Evolutionary conservation across 2,329 filamentous ascomycete genomes (phyloP).

Genomic region (Chaetomium olivaceum): DNA sequence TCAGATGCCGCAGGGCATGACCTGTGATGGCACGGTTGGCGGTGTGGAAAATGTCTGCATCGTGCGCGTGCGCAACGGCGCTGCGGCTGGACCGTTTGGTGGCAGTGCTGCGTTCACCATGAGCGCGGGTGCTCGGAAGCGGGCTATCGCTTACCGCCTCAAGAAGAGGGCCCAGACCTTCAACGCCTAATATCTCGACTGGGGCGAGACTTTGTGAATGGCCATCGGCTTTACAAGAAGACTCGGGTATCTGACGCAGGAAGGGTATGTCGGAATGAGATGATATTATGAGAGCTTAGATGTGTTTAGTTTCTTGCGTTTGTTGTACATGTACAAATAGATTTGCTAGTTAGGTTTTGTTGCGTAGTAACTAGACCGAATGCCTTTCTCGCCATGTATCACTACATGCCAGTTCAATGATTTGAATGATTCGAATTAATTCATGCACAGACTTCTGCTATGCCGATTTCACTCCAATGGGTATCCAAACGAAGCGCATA

Average conservation of each 20-base stretch:
- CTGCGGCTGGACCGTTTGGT: constrained; percentile 65
- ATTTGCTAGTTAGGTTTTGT: too few relatives aligned
- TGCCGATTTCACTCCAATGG: background rate
- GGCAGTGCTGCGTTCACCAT: constrained; percentile 67
- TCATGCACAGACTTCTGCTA: background rate
- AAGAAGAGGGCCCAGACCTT: constrained; percentile 38
- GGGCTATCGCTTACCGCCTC: constrained; percentile 57
- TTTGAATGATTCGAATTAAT: background rate
- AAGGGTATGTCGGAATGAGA: background rate
- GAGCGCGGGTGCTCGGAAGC: constrained; percentile 58
- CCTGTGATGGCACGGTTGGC: constrained; percentile 60
- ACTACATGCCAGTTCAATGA: too few relatives aligned
- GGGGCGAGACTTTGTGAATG: too few relatives aligned
- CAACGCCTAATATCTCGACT: constrained; percentile 13
- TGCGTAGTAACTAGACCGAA: too few relatives aligned
- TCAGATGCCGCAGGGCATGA: constrained; percentile 68
- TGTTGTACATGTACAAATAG: too few relatives aligned
- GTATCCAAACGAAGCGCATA: background rate
- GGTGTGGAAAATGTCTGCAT: constrained; percentile 64
- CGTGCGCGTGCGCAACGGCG: constrained; percentile 62
- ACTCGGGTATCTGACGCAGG: background rate
- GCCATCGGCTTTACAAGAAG: background rate
- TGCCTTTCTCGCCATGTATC: too few relatives aligned
- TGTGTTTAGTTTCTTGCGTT: background rate
- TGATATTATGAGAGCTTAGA: background rate